Base-by-base conservation (phyloP, 805 yeast species). In the Hanseniaspora mollemarum region DNA sequence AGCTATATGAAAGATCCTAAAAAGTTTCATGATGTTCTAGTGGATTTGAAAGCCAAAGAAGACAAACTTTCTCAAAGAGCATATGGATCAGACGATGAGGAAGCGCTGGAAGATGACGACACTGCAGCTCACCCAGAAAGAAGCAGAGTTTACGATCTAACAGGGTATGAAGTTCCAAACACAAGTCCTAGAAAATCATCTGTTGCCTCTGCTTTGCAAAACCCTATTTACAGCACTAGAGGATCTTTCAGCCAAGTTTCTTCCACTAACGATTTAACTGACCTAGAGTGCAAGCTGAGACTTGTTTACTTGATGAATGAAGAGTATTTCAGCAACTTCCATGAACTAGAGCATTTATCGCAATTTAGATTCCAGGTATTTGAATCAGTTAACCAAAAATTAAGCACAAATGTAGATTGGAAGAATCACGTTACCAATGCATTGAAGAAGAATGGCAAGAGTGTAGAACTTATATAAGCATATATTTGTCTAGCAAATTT, bases 1-100 rank as follows among this genome's bases (percentile, higher is more conserved):
- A 16, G 18, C 1, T 46, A 85, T 94, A 0, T 60, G 62, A 32
- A 42, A 40, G 2, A 78, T 87, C 1, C n/a, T n/a, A n/a, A n/a
- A n/a, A n/a, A n/a, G n/a, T n/a, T n/a, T n/a, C n/a, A n/a, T n/a
- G n/a, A n/a, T n/a, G n/a, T n/a, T n/a, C n/a, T n/a, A n/a, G n/a
- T n/a, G n/a, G n/a, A n/a, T 57, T 83, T 56, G 48, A 54, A 0
- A 76, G 78, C 13, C 1, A 52, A 45, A 19, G 39, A 36, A 8
- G 40, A 42, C 10, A 28, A 41, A n/a, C 10, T 4, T 8, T n/a
- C 22, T 6, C 7, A 9, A 40, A 10, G 15, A 1, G n/a, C 25
- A 51, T 6, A 45, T 31, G 3, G n/a, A n/a, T n/a, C 29, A 15
- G 36, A 48, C 22, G 52, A 26, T 49, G 46, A 15, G 19, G 24